Percentiles rank a stretch among this genome's conserved stretches.
Conservation (phyloP, 495 filamentous ascomycete species). For the Penicillium goetzii region DNA sequence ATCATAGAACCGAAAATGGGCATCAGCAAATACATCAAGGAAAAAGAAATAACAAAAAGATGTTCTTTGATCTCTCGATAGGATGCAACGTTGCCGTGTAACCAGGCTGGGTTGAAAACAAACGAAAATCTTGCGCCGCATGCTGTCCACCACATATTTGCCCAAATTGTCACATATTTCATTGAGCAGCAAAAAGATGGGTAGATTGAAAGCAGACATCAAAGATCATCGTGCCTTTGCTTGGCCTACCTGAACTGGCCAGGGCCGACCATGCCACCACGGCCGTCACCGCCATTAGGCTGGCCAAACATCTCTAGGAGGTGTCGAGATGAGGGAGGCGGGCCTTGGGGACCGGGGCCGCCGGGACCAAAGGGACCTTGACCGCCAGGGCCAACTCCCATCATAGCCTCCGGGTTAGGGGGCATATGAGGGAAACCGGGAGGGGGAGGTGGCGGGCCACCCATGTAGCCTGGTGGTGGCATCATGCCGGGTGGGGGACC, state of each 20-base stretch:
- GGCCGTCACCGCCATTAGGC: constrained; percentile 40
- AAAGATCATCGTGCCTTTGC: not conserved
- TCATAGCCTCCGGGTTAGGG: constrained; percentile 47
- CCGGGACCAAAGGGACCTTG: constrained; percentile 46
- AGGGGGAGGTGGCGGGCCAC: constrained; percentile 48
- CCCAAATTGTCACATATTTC: constrained; percentile 20
- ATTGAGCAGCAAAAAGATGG: constrained; percentile 13
- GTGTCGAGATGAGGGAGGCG: constrained; percentile 49
- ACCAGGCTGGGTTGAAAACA: constrained; percentile 14
- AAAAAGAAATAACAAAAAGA: constrained; percentile 10
- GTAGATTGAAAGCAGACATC: not conserved
- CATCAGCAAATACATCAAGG: constrained; percentile 27
- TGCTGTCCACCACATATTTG: constrained; percentile 17
- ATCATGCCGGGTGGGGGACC: constrained; percentile 55
- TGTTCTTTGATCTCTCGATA: constrained; percentile 22
- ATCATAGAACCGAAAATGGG: constrained; percentile 24
- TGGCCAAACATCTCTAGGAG: constrained; percentile 54
- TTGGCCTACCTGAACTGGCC: constrained; percentile 41
- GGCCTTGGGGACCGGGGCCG: constrained; percentile 43
- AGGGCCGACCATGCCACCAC: constrained; percentile 49
- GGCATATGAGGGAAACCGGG: constrained; percentile 53
- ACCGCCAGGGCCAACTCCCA: constrained; percentile 42
- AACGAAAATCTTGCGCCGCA: constrained; percentile 12
- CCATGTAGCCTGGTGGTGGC: constrained; percentile 56
- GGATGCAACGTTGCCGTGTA: constrained; percentile 18